Percentiles rank a stretch among this genome's conserved stretches.
phyloP scores from a whole-genome alignment of 306 rosid genomes.

The Quercus engelmannii region DNA sequence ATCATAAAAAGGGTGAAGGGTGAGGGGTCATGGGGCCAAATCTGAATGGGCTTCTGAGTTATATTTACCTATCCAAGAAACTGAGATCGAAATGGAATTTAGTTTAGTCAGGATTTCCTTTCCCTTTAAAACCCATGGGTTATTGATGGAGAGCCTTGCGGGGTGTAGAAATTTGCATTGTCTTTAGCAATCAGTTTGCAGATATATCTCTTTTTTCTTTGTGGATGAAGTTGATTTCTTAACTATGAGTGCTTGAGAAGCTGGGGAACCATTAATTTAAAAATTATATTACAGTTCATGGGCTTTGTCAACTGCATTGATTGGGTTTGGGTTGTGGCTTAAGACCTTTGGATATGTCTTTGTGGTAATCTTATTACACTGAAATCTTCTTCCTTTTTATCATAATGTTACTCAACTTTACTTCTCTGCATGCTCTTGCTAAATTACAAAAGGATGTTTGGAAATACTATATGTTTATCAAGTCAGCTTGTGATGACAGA shows the following conservation, averaged over 20 bases:
- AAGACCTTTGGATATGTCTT: not conserved
- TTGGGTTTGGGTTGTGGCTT: not conserved
- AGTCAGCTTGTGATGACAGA: not conserved
- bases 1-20: not conserved
- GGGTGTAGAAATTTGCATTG: not conserved
- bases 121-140: not conserved
- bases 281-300: not conserved
- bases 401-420: not conserved
- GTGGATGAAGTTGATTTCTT: not conserved
- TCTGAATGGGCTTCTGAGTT: not conserved
- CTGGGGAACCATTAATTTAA: not conserved
- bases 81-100: no score
- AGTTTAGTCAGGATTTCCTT: not conserved
- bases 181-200: not conserved
- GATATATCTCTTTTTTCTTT: not conserved
- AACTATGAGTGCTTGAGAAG: not conserved
- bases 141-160: not conserved
- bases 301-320: not conserved
- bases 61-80: no score
- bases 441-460: not conserved
- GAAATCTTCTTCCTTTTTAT: not conserved
- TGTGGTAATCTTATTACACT: not conserved
- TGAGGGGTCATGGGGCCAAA: not conserved
- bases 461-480: not conserved
- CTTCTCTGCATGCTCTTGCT: not conserved